phyloP scores from a whole-genome alignment of 208 protist genomes.

The Zelonia costaricensis region DNA sequence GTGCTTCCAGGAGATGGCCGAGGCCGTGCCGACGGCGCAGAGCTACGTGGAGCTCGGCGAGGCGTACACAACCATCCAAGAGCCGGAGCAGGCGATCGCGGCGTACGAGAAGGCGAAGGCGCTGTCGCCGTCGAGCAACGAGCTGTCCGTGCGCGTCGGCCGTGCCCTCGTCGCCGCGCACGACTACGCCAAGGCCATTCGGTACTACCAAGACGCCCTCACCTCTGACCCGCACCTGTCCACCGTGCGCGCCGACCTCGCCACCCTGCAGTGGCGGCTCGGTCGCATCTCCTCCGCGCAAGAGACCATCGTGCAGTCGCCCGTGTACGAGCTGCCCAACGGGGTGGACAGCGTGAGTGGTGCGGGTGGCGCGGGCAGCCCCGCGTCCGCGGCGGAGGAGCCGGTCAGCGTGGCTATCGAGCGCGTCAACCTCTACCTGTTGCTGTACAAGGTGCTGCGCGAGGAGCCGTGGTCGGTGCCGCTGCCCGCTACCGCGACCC shows the following conservation, averaged over 20 bases:
- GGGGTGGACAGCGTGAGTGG: neutral
- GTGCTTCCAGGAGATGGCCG: conserved; percentile 92
- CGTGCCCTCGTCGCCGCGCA: conserved; percentile 92
- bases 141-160: conserved; percentile 92
- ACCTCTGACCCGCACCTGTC: conserved; percentile 62
- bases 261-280: conserved; percentile 91
- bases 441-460: conserved; percentile 89
- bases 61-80: conserved; percentile 87
- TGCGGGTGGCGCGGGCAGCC: neutral
- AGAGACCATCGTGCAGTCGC: conserved; percentile 50
- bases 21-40: conserved; percentile 66
- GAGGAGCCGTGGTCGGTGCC: conserved; percentile 27
- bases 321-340: conserved; percentile 31
- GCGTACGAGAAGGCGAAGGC: conserved; percentile 88
- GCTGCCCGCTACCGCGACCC: neutral
- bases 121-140: conserved; percentile 78
- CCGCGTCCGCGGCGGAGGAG: conserved; percentile 19
- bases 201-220: conserved; percentile 91
- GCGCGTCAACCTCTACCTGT: conserved; percentile 80
- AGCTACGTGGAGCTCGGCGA: conserved; percentile 88
- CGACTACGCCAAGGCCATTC: conserved; percentile 91
- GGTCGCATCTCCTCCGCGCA: conserved; percentile 64
- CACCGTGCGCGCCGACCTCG: conserved; percentile 87
- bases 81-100: conserved; percentile 90
- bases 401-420: conserved; percentile 52